A percentile compares a stretch with the other conserved stretches of the same genome.
These are phyloP conservation scores for Heritiera littoralis DNA, from an alignment of 345 rosid species.

Conservation along the genomic window DNA sequence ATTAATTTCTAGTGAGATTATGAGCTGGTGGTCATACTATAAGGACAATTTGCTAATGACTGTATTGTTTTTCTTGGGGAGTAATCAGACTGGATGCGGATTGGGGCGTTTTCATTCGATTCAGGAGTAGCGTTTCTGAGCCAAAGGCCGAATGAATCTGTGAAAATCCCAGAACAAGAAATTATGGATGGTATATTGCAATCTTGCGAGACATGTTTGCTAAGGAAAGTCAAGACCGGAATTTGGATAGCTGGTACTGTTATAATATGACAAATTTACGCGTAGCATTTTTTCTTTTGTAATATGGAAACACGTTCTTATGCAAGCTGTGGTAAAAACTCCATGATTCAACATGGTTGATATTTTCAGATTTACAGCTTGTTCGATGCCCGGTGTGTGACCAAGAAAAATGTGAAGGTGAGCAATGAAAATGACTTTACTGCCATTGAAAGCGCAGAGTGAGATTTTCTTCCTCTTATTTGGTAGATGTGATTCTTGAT, in stretches of 20 bases:
- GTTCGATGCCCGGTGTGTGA: constrained; percentile 97
- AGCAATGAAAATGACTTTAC: constrained; percentile 24
- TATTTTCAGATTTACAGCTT: constrained; percentile 80
- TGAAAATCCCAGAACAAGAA: constrained; percentile 46
- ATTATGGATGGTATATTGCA: constrained; percentile 42
- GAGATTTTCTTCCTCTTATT: background rate
- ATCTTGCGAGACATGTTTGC: constrained; percentile 51
- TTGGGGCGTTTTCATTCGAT: constrained; percentile 81
- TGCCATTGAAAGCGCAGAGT: background rate
- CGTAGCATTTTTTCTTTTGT: background rate
- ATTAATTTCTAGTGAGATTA: background rate
- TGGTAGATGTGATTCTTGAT: background rate
- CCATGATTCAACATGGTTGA: constrained; percentile 22
- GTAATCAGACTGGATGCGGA: constrained; percentile 85
- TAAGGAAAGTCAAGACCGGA: constrained; percentile 70
- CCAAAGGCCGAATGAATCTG: constrained; percentile 48
- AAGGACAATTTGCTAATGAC: background rate
- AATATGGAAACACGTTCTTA: background rate
- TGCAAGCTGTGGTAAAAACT: background rate
- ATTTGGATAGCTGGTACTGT: constrained; percentile 89
- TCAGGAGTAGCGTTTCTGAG: constrained; percentile 64
- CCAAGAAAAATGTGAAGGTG: constrained; percentile 84
- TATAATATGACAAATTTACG: background rate
- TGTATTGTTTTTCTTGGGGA: constrained; percentile 25
- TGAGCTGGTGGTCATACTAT: too few relatives aligned